Evolutionary conservation across 2,329 filamentous ascomycete species (phyloP).

Genomic region (Myriosclerotinia duriaeana): DNA sequence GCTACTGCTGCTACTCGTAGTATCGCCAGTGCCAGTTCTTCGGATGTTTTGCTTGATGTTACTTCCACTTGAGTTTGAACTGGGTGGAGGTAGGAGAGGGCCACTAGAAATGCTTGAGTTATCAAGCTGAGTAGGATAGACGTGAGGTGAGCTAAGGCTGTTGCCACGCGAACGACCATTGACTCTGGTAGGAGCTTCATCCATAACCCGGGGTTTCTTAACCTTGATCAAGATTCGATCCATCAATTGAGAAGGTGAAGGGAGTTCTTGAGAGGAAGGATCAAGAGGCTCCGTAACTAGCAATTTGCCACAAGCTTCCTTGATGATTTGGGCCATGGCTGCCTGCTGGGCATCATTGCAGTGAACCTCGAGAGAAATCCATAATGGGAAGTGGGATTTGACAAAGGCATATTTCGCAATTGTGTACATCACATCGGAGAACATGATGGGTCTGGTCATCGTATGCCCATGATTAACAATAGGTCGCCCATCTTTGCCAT

Average conservation of each 20-base stretch:
- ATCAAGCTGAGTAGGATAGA: slow-evolving; percentile 62
- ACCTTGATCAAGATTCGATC: slow-evolving; percentile 89
- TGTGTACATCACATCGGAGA: slow-evolving; percentile 86
- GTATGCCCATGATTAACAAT: slow-evolving; percentile 90
- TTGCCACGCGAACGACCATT: slow-evolving; percentile 56
- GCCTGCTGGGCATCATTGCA: slow-evolving; percentile 81
- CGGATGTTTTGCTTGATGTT: slow-evolving; percentile 30
- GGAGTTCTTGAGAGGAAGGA: slow-evolving; percentile 65
- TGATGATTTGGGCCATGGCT: slow-evolving; percentile 87
- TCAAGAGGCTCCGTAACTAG: slow-evolving; percentile 76
- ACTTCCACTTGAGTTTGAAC: slow-evolving; percentile 15
- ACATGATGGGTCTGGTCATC: slow-evolving; percentile 83
- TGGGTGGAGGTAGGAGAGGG: slow-evolving; percentile 50
- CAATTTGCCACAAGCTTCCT: slow-evolving; percentile 75
- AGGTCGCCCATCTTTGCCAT: slow-evolving; percentile 77
- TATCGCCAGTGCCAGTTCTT: slow-evolving; percentile 49
- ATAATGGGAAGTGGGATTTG: slow-evolving; percentile 82
- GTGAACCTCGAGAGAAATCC: slow-evolving; percentile 94
- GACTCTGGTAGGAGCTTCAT: slow-evolving; percentile 44
- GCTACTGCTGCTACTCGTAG: slow-evolving; percentile 74
- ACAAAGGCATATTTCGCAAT: slow-evolving; percentile 94
- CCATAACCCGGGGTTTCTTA: slow-evolving; percentile 64
- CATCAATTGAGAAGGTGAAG: slow-evolving; percentile 82
- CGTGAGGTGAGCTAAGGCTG: slow-evolving; percentile 77
- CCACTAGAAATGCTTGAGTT: slow-evolving; percentile 53